Conservation (phyloP, 768 basidiomycete species). For the Gloeophyllum trabeum region DNA sequence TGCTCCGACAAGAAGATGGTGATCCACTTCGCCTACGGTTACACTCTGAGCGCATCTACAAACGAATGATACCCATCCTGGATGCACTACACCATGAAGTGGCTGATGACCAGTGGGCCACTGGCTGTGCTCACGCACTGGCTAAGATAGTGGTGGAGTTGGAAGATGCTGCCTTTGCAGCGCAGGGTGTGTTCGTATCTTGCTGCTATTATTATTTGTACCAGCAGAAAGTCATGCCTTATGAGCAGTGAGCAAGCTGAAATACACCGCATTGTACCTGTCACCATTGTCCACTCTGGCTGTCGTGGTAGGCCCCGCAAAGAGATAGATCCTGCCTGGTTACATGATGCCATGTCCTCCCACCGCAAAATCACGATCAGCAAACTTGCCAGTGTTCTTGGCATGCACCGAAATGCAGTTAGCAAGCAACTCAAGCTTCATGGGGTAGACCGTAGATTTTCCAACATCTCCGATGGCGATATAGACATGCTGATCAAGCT, state of each 20-base stretch:
- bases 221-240: no score
- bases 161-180: not conserved
- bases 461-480: constrained; percentile 1
- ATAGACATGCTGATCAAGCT: constrained; percentile 4
- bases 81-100: not conserved
- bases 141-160: not conserved
- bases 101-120: not conserved
- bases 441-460: not conserved
- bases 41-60: not conserved
- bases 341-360: not conserved
- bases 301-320: not conserved
- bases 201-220: no score
- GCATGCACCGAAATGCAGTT: constrained; percentile 3
- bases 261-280: no score
- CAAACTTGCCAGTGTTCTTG: not conserved
- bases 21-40: not conserved
- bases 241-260: no score
- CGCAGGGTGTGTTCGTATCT: no score
- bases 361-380: not conserved
- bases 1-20: constrained; percentile 1
- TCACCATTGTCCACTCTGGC: not conserved
- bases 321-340: not conserved
- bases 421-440: not conserved
- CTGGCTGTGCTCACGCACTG: not conserved
- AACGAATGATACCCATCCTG: not conserved